Evolutionary conservation across 2,329 filamentous ascomycete species (phyloP), one percentile per base, ranked within the genome.

Genomic region (Coniochaeta sp.): DNA sequence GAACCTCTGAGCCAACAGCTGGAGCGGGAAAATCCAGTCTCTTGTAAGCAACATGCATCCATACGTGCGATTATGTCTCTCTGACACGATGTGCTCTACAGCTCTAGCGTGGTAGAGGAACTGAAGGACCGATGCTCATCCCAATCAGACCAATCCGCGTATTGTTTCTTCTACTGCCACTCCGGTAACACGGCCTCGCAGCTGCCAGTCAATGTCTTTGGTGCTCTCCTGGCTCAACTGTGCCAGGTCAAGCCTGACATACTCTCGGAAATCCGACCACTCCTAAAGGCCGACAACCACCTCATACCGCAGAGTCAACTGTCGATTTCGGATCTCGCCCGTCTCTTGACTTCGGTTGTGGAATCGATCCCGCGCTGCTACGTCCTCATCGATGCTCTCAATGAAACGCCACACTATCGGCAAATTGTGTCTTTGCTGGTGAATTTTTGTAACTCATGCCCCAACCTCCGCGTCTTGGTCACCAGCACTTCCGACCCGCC

Each of bases 1-100:
- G 47, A 57, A 56, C 26, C 47, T 61, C 34, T 64, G 62, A 22
- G 56, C n/a, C 56, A 38, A 56, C 50, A 68, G 66, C 69, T 43
- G 69, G 69, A 14, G 67, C 68, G 1, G 67, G 69, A 6, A 71
- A 71, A 58, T 70, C 69, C 2, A 65, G 66, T 5, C 61, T 70
- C 1, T 70, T 68, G 67, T 67, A 62, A 61, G 62, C 61, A 19
- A 2, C 38, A n/a, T 56, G 26, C n/a, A 14, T 16, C 11, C 19
- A 24, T 1, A 40, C 19, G 24, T 24, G 14, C 33, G 6, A 17
- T n/a, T 7, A 26, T 11, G 6, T 19, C 3, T 11, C 3, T 11
- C 22, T 43, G 16, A 31, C 3, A 26, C 24, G 17, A 11, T 5
- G 12, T 52, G 36, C 24, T 12, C 28, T 47, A 22, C 14, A 68